phyloP scores from a whole-genome alignment of 2,329 filamentous ascomycete species.

The Lasiodiplodia gonubiensis region DNA sequence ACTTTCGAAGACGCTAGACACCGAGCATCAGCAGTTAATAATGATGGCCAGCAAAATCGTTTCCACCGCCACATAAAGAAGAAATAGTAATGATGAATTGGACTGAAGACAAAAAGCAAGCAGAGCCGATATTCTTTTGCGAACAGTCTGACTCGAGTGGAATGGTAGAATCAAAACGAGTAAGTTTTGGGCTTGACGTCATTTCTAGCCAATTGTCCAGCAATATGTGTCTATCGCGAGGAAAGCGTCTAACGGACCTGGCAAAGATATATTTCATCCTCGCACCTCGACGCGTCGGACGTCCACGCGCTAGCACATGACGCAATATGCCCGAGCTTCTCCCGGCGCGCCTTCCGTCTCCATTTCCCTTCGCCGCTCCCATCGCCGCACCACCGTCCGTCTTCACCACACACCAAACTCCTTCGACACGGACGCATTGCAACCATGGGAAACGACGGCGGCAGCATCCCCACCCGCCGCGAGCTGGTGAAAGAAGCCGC shows the following conservation, averaged over 20 bases:
- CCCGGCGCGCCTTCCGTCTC: not conserved
- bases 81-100: no score
- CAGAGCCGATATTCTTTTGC: no score
- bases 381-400: not conserved
- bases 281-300: not conserved
- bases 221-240: no score
- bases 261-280: not conserved
- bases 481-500: conserved; percentile 96
- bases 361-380: not conserved
- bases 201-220: no score
- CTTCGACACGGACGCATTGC: not conserved
- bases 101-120: no score
- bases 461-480: conserved; percentile 91
- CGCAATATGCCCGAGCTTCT: not conserved
- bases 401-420: not conserved
- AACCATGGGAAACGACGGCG: conserved; percentile 94
- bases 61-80: no score
- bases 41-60: no score
- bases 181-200: no score
- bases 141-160: no score
- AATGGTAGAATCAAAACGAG: no score
- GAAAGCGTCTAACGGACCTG: not conserved
- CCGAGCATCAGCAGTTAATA: no score
- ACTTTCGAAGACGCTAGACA: no score
- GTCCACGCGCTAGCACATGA: conserved; percentile 5